Base-by-base conservation (phyloP, 345 rosid genomes). In the Salix koriyanagi region DNA sequence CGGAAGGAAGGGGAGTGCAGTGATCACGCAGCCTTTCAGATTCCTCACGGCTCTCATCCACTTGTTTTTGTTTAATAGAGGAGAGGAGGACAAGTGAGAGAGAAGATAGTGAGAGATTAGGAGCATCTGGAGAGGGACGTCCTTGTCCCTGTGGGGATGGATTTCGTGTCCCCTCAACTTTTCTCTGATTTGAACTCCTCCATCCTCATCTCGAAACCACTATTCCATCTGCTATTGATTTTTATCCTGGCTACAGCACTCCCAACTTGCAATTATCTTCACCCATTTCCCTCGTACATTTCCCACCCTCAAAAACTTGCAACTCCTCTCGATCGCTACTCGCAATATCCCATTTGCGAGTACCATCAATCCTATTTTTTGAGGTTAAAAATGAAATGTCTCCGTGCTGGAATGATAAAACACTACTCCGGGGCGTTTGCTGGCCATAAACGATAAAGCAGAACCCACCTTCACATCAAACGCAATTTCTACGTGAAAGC, bases 1-100 rank as follows among this genome's bases (percentile, higher is more conserved):
- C 52, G 65, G 42, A 42, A 28, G 65, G 42, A 52, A 30, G 32
- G 32, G 67, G 54, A 70, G 39, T 61, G 56, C 70, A 41, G 69
- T 34, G 72, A 73, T 81, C 79, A 67, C 83, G 83, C 83, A 73
- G 85, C 76, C 83, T 77, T 79, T 60, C 83, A 46, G 84, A 83
- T 84, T 86, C 89, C 76, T 66, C 79, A 86, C 86, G 89, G 74
- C 85, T 84, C 87, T 86, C 72, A 16, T 56, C 86, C 84, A 84
- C 82, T 78, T 81, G 80, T 72, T 72, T 52, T 3, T 42, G 21
- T 48, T 42, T 14, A 34, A 16, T 50, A 10, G 39, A 26, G 13
- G 32, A 10, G 39, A 26, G 13, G 32, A 30, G 32, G 32, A 30
- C 9, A 26, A 36, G 21, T 34, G 42, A 62, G 3, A 62, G 3